These are phyloP conservation scores for Omphalotus guepiniiformis DNA, from an alignment of 768 basidiomycete genomes.

Conservation along the genomic window DNA sequence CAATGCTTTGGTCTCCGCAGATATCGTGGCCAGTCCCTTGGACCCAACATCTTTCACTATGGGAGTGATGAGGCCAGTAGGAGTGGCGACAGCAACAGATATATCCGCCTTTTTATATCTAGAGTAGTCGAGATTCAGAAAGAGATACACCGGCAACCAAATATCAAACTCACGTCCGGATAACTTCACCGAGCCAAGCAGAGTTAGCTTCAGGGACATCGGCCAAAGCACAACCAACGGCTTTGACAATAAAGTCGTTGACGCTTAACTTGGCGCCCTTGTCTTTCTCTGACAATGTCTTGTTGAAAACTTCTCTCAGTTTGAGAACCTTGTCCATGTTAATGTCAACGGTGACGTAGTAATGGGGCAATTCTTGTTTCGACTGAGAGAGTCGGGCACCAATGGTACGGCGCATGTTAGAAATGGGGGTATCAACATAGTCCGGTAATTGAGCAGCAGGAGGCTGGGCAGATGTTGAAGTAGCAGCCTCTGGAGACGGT, in stretches of 20 bases:
- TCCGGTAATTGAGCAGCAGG: constrained; percentile 55
- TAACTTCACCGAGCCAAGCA: constrained; percentile 94
- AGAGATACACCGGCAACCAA: neutral
- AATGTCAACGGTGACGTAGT: constrained; percentile 92
- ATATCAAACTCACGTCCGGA: constrained; percentile 77
- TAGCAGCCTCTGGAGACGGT: constrained; percentile 35
- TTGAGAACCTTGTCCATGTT: constrained; percentile 96
- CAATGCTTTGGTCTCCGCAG: constrained; percentile 85
- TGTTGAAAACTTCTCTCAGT: constrained; percentile 95
- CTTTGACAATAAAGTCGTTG: constrained; percentile 98
- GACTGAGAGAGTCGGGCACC: constrained; percentile 87
- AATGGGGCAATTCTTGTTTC: constrained; percentile 94
- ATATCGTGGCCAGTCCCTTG: constrained; percentile 92
- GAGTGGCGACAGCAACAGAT: constrained; percentile 94
- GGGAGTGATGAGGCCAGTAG: constrained; percentile 93
- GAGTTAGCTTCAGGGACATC: constrained; percentile 99
- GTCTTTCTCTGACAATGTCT: constrained; percentile 78
- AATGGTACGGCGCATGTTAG: constrained; percentile 94
- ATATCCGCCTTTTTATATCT: constrained; percentile 98
- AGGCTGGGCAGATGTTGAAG: constrained; percentile 43
- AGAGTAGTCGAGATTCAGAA: constrained; percentile 8
- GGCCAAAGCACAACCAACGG: constrained; percentile 80
- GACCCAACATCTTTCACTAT: constrained; percentile 91
- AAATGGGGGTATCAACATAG: constrained; percentile 85
- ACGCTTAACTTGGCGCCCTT: constrained; percentile 92